Percentiles rank a stretch among this genome's conserved stretches.
phyloP scores from a whole-genome alignment of 2,329 filamentous ascomycete species.

The Colletotrichum godetiae region DNA sequence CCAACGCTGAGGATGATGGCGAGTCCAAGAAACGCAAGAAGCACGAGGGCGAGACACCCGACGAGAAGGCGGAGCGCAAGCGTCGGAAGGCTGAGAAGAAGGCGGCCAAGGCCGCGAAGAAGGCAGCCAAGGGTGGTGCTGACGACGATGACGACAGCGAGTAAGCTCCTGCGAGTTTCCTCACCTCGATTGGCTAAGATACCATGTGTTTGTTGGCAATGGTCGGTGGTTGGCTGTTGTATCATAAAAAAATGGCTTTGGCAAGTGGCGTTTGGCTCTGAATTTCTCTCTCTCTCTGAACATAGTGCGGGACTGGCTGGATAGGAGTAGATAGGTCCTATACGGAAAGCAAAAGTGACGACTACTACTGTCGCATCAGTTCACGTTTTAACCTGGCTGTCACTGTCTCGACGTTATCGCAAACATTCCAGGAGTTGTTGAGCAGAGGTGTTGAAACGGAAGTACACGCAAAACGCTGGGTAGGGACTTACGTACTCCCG shows the following conservation, averaged over 20 bases:
- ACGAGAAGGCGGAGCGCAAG: slow-evolving; percentile 73
- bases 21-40: slow-evolving; percentile 81
- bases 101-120: slow-evolving; percentile 67
- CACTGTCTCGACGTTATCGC: not conserved
- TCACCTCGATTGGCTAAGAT: slow-evolving; percentile 32
- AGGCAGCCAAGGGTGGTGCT: slow-evolving; percentile 56
- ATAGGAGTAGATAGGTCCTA: slow-evolving; percentile 37
- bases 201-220: slow-evolving; percentile 35
- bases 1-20: slow-evolving; percentile 64
- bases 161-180: slow-evolving; percentile 44
- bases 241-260: slow-evolving; percentile 39
- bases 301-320: slow-evolving; percentile 35
- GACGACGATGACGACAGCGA: slow-evolving; percentile 65
- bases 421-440: not conserved
- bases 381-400: slow-evolving; percentile 1
- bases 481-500: not conserved
- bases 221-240: slow-evolving; percentile 37
- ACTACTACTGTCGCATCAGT: slow-evolving; percentile 27
- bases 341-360: slow-evolving; percentile 26
- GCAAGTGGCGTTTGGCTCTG: slow-evolving; percentile 38
- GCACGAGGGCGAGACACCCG: slow-evolving; percentile 80
- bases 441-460: slow-evolving; percentile 14
- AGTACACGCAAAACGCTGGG: not conserved
- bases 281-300: slow-evolving; percentile 22
- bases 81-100: slow-evolving; percentile 71